Conservation (phyloP, 23 red algal genomes). For the Gracilariopsis chorda region DNA sequence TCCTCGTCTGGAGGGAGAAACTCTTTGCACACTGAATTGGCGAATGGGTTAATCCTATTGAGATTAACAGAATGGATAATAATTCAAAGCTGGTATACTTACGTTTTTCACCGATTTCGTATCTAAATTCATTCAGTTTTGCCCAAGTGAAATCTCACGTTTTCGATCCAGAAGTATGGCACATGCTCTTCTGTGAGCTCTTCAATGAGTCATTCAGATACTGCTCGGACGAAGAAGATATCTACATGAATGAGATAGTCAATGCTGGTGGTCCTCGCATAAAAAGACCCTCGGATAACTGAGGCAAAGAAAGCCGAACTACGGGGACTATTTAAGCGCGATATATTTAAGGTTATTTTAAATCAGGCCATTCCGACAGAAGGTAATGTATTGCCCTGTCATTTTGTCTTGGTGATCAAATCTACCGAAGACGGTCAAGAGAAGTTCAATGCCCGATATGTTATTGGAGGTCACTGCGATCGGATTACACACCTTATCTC, state of each 20-base stretch:
- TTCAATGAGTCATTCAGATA: not conserved
- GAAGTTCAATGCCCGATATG: not conserved
- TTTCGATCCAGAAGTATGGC: not conserved
- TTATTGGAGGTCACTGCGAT: constrained; percentile 2
- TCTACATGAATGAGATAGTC: not conserved
- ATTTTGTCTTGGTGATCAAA: constrained; percentile 16
- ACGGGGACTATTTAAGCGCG: not conserved
- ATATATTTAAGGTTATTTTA: not conserved
- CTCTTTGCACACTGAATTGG: not conserved
- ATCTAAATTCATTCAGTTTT: not conserved
- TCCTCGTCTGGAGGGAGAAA: not conserved
- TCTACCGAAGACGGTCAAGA: not conserved
- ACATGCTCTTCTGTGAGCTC: not conserved
- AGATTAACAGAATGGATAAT: not conserved
- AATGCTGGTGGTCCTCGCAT: not conserved
- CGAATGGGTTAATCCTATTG: not conserved
- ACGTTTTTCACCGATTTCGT: not conserved
- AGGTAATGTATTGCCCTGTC: not conserved
- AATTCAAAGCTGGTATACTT: not conserved
- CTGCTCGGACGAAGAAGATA: not conserved
- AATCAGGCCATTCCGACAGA: not conserved
- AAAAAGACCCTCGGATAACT: not conserved
- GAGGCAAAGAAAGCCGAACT: not conserved
- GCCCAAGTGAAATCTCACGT: not conserved
- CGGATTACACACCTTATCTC: not conserved